A percentile compares a stretch with the other conserved stretches of the same genome.
These are phyloP conservation scores for Notholithocarpus densiflorus DNA, from an alignment of 306 rosid genomes.

Conservation along the genomic window DNA sequence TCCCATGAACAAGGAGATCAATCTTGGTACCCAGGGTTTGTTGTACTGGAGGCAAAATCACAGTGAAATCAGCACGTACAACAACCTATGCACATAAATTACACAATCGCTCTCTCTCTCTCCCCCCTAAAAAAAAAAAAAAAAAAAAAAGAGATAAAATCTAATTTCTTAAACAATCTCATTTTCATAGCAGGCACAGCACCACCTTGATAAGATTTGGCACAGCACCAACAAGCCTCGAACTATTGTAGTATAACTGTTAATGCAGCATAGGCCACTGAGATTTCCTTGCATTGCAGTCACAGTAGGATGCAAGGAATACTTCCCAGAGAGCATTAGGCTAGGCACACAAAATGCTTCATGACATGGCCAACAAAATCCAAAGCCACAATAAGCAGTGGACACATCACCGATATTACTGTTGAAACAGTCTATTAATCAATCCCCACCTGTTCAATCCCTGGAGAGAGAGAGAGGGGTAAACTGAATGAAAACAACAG, in stretches of 20 bases:
- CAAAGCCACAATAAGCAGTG: neutral
- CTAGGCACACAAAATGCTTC: neutral
- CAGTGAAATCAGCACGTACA: too few relatives aligned
- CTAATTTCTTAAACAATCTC: neutral
- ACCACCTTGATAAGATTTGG: neutral
- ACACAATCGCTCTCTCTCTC: too few relatives aligned
- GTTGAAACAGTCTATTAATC: neutral
- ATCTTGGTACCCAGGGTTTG: too few relatives aligned
- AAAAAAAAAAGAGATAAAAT: too few relatives aligned
- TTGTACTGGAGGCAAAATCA: too few relatives aligned
- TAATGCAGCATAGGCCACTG: neutral
- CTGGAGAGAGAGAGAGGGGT: neutral
- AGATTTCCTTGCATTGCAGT: neutral
- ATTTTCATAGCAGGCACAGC: neutral
- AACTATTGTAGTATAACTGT: neutral
- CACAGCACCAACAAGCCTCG: too few relatives aligned
- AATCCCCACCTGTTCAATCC: neutral
- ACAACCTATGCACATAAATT: too few relatives aligned
- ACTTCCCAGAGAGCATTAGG: neutral
- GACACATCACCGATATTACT: neutral
- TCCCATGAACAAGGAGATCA: too few relatives aligned
- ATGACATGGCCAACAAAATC: neutral
- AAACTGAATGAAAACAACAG: neutral
- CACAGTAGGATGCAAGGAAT: neutral
- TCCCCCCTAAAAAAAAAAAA: neutral